Percentiles rank a stretch among this genome's conserved stretches.
Conservation (phyloP, 768 basidiomycete species). For the Russula brevipes region DNA sequence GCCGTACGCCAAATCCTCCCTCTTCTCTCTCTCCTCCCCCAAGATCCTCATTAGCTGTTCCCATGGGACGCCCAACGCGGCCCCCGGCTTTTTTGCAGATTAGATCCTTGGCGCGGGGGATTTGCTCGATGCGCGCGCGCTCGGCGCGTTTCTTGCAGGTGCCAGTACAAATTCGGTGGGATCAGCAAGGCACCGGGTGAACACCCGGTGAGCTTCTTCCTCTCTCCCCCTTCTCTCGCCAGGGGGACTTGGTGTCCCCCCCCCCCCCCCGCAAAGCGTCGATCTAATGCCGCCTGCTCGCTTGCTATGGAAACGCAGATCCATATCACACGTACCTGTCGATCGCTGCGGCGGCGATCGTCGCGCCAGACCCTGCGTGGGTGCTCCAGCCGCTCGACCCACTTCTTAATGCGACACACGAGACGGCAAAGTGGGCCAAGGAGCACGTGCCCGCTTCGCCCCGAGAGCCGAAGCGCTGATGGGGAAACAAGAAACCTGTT, state of each 20-base stretch:
- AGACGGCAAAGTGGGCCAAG: constrained; percentile 64
- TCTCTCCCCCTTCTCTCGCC: too few species aligned
- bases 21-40: background rate
- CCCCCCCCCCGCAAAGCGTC: constrained; percentile 19
- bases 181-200: constrained; percentile 81
- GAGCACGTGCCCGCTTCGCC: constrained; percentile 43
- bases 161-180: constrained; percentile 88
- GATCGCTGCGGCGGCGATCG: constrained; percentile 70
- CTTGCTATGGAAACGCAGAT: constrained; percentile 42
- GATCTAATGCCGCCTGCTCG: background rate
- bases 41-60: background rate
- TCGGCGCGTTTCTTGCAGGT: constrained; percentile 62
- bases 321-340: constrained; percentile 95
- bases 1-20: constrained; percentile 43
- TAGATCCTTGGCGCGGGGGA: constrained; percentile 65
- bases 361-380: constrained; percentile 39
- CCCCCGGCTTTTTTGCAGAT: constrained; percentile 2
- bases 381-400: constrained; percentile 58
- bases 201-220: constrained; percentile 53
- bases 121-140: constrained; percentile 51
- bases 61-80: background rate
- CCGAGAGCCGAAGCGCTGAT: background rate
- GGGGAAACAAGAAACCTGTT: too few species aligned
- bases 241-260: too few species aligned
- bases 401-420: constrained; percentile 60